Base-by-base conservation (phyloP, 192 early-diverging fungal species). In the Lobosporangium transversale region DNA sequence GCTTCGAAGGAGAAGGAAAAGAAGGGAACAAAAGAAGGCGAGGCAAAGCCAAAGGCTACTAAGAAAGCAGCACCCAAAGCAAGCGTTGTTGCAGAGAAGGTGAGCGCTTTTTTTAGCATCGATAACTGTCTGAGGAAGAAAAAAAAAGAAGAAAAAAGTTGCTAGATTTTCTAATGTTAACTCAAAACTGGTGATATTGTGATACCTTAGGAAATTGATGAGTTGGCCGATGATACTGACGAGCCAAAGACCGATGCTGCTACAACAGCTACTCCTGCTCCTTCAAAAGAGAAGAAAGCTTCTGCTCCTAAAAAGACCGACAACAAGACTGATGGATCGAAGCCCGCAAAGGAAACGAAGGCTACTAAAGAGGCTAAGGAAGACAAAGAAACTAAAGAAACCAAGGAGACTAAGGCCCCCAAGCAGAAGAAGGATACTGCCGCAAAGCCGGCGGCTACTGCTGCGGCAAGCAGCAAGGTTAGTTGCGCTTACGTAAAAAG, bases 381-480 rank as follows among this genome's bases (percentile, higher is more conserved):
- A 6, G 21, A 17, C 32, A 58, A 58, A 21, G 56, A 43, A 36
- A 43, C 56, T 20, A 63, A 63, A 26, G 37, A 30, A 12, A 40
- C 50, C 10, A 63, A 63, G 50, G 61, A 36, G 2, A 43, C 48
- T 5, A 63, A 63, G 50, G 50, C 27, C 5, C 36, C 68, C 26
- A 71, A 71, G 68, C 53, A 33, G 18, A 50, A 58, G 49, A 32
- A 59, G 29, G 64, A 42, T 20, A 21, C 51, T 49, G 53, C 55
- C 18, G 62, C 45, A 26, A 71, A 71, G 51, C 37, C 68, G 10
- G 47, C 54, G 1, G 60, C 68, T 33, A 54, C 60, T 29, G 61
- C 70, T n/a, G n/a, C n/a, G n/a, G n/a, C n/a, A n/a, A n/a, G n/a
- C 57, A 56, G 57, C 47, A 69, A 69, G 66, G 66, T 68, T 58